Conservation (phyloP, 139 green algal genomes). For the Auxenochlorella pyrenoidosa region DNA sequence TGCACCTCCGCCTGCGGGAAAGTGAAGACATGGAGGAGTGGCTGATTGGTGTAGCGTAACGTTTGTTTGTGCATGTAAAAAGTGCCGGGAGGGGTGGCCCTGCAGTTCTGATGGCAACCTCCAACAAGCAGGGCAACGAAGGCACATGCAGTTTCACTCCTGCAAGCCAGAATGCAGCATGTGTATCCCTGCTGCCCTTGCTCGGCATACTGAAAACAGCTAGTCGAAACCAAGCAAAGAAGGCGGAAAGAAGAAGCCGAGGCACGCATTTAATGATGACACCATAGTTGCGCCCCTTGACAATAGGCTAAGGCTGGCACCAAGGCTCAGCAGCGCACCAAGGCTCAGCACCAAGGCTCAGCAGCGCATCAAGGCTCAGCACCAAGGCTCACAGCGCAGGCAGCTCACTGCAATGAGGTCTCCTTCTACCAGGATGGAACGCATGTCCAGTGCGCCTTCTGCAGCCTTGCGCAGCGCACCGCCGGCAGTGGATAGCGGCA, state of each 20-base stretch:
- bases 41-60: too few relatives aligned
- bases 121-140: not conserved
- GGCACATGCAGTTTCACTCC: not conserved
- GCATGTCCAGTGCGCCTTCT: not conserved
- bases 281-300: too few relatives aligned
- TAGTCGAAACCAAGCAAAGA: too few relatives aligned
- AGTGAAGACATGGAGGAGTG: not conserved
- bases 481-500: slow-evolving; percentile 12
- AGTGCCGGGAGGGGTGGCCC: not conserved
- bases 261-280: too few relatives aligned
- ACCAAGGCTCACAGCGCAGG: not conserved
- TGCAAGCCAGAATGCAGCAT: too few relatives aligned
- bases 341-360: too few relatives aligned
- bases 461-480: not conserved
- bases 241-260: too few relatives aligned
- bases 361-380: too few relatives aligned
- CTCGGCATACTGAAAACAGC: not conserved
- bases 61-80: not conserved
- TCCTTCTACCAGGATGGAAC: slow-evolving; percentile 4
- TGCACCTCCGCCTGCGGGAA: slow-evolving; percentile 26
- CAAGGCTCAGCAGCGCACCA: too few relatives aligned
- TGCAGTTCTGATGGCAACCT: too few relatives aligned
- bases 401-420: slow-evolving; percentile 16
- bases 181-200: too few relatives aligned
- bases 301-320: not conserved